Percentiles rank a stretch among this genome's conserved stretches.
Conservation (phyloP, 371 early-diverging fungal genomes). For the Fennellomyces sp. region DNA sequence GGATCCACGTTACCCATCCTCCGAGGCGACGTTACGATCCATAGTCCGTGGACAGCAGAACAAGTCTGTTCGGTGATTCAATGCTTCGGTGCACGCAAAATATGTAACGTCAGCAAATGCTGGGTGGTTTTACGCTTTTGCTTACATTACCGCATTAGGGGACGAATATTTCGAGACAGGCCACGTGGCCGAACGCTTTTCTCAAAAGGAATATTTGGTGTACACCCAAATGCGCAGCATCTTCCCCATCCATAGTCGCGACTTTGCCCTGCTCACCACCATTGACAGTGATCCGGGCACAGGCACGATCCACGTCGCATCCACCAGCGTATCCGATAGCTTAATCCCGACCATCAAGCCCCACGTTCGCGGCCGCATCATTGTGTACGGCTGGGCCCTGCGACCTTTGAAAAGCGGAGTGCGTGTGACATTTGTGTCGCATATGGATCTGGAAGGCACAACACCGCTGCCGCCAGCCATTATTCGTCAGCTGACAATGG, state of each 20-base stretch:
- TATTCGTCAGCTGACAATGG: constrained; percentile 45
- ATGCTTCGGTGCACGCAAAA: constrained; percentile 46
- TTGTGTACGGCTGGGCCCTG: constrained; percentile 62
- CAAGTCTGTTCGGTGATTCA: constrained; percentile 56
- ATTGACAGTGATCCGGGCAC: constrained; percentile 58
- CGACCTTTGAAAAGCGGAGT: constrained; percentile 44
- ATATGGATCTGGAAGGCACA: constrained; percentile 57
- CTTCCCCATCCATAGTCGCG: constrained; percentile 56
- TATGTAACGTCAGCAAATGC: too few relatives aligned
- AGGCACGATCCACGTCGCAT: constrained; percentile 55
- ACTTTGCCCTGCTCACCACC: constrained; percentile 48
- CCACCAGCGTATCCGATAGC: constrained; percentile 59
- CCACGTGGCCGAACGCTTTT: constrained; percentile 54
- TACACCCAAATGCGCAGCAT: constrained; percentile 50
- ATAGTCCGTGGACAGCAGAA: constrained; percentile 54
- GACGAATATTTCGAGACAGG: constrained; percentile 61
- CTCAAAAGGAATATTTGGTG: constrained; percentile 55
- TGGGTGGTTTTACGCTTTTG: too few relatives aligned
- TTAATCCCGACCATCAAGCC: constrained; percentile 50
- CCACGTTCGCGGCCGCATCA: constrained; percentile 50
- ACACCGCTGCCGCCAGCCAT: constrained; percentile 52
- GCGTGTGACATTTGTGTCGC: constrained; percentile 55
- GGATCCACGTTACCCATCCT: constrained; percentile 53
- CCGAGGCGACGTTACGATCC: constrained; percentile 50
- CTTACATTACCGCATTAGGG: too few relatives aligned